These are phyloP conservation scores for Boletellus emodensis DNA, from an alignment of 768 basidiomycete genomes.

Conservation along the genomic window DNA sequence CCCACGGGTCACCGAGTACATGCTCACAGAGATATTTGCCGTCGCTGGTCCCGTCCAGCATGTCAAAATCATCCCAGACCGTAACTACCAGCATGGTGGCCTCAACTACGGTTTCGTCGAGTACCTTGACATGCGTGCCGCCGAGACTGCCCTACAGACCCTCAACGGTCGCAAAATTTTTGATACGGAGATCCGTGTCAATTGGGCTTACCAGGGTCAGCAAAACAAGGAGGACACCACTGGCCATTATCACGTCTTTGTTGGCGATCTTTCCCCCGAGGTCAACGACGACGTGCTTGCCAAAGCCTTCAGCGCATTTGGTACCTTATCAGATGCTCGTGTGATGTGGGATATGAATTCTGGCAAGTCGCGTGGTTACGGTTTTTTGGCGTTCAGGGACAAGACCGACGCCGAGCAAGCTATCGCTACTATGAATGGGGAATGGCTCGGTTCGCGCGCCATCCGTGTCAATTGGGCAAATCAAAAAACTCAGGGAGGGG, in stretches of 20 bases:
- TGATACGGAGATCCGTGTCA: constrained; percentile 98
- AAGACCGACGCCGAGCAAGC: constrained; percentile 99
- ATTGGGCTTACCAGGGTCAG: constrained; percentile 99
- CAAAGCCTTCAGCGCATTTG: constrained; percentile 97
- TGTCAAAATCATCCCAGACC: constrained; percentile 99
- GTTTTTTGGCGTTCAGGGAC: constrained; percentile 97
- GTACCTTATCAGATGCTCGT: constrained; percentile 92
- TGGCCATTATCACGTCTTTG: constrained; percentile 97
- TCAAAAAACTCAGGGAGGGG: constrained; percentile 87
- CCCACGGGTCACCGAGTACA: constrained; percentile 97
- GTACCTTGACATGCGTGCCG: constrained; percentile 97
- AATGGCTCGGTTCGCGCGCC: constrained; percentile 97
- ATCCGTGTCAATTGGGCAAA: constrained; percentile 99
- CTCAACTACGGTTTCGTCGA: constrained; percentile 99
- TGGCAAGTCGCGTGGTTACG: constrained; percentile 96
- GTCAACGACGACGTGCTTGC: constrained; percentile 96
- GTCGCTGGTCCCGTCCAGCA: constrained; percentile 96
- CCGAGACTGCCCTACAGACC: constrained; percentile 97
- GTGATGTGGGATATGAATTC: constrained; percentile 99
- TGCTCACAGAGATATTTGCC: constrained; percentile 97
- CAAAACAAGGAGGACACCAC: constrained; percentile 99
- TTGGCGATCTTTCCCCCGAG: constrained; percentile 98
- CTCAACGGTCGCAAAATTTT: constrained; percentile 99
- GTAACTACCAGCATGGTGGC: constrained; percentile 98
- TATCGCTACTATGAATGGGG: constrained; percentile 99